Conservation (phyloP, 2,329 filamentous ascomycete genomes). For the Aspergillus tamarii region DNA sequence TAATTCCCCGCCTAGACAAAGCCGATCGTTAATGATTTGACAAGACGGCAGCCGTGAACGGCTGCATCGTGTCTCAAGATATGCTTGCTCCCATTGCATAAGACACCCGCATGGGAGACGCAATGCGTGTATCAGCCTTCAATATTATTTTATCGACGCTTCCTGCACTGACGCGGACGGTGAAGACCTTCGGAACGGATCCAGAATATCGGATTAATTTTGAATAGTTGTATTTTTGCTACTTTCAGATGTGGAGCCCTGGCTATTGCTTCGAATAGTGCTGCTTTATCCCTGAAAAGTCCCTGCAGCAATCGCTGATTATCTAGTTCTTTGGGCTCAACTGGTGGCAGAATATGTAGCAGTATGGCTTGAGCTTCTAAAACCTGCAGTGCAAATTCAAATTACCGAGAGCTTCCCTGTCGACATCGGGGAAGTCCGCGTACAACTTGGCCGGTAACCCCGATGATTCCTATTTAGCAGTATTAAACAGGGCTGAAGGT, state of each 20-base stretch:
- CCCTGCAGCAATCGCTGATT: background rate
- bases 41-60: background rate
- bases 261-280: background rate
- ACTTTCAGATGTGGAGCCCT: background rate
- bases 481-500: too few relatives aligned
- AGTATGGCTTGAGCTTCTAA: background rate
- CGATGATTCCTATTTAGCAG: too few relatives aligned
- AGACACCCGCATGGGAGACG: background rate
- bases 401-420: background rate
- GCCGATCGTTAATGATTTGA: background rate
- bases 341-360: background rate
- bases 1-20: background rate
- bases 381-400: background rate
- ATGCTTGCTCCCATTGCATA: background rate
- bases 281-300: background rate
- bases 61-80: background rate
- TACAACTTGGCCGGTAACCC: too few relatives aligned
- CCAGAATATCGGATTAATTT: rapidly evolving
- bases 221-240: background rate
- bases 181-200: background rate
- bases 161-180: background rate
- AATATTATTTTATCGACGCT: background rate
- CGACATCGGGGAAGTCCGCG: background rate
- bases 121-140: background rate
- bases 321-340: background rate